These are phyloP conservation scores for Pisolithus tinctorius DNA, from an alignment of 768 basidiomycete species.

Conservation along the genomic window DNA sequence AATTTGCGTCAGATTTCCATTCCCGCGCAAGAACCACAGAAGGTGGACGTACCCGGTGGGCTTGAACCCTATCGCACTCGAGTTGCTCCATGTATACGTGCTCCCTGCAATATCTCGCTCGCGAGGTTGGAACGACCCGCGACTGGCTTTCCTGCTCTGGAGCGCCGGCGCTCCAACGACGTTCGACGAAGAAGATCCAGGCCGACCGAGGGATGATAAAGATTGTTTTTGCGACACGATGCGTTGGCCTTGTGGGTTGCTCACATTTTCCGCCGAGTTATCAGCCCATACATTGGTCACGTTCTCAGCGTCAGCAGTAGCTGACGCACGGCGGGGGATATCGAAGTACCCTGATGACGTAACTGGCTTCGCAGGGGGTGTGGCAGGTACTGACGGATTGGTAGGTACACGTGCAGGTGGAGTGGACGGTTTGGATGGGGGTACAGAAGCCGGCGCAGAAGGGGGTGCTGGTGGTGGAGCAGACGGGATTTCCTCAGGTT, in stretches of 20 bases:
- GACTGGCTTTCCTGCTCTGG: constrained; percentile 23
- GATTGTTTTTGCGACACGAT: constrained; percentile 13
- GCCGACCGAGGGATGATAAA: constrained; percentile 18
- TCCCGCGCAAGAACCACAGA: constrained; percentile 10
- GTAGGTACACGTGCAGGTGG: constrained; percentile 14
- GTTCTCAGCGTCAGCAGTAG: constrained; percentile 14
- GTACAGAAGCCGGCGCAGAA: constrained; percentile 9
- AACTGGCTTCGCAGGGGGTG: constrained; percentile 9
- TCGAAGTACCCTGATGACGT: constrained; percentile 15
- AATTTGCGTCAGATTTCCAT: neutral
- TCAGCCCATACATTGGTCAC: constrained; percentile 25
- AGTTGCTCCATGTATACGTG: constrained; percentile 27
- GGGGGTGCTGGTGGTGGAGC: constrained; percentile 3
- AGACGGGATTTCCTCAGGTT: constrained; percentile 32
- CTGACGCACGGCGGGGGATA: constrained; percentile 21
- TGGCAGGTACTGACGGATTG: constrained; percentile 6
- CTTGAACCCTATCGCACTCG: constrained; percentile 17
- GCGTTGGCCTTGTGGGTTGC: constrained; percentile 16
- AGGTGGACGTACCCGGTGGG: constrained; percentile 8
- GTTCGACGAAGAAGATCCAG: constrained; percentile 24
- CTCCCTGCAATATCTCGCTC: constrained; percentile 25
- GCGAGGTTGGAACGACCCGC: constrained; percentile 13
- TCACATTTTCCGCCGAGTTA: constrained; percentile 11
- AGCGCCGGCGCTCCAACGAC: constrained; percentile 4
- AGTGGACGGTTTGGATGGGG: constrained; percentile 12